Conservation (phyloP, 305 asterid genomes). For the Fraxinus floribunda region DNA sequence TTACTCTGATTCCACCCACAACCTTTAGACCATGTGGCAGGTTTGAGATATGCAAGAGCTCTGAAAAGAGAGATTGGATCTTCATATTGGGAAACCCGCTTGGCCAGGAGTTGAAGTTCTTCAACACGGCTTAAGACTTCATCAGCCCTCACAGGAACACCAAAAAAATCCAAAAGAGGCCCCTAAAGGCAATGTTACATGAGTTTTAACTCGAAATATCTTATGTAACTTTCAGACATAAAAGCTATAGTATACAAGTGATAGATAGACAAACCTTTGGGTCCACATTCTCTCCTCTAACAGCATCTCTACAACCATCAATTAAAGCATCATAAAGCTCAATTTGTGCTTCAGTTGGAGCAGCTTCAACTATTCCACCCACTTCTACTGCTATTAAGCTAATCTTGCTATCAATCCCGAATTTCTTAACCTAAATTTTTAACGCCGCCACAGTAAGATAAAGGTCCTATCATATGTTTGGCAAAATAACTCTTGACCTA, state of each 20-base stretch:
- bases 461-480: neutral
- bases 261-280: slow-evolving; percentile 59
- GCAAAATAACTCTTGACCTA: neutral
- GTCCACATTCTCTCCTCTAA: slow-evolving; percentile 65
- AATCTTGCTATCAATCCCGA: slow-evolving; percentile 90
- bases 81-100: slow-evolving; percentile 79
- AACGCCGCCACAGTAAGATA: slow-evolving; percentile 21
- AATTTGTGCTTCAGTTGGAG: slow-evolving; percentile 87
- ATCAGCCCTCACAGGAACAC: slow-evolving; percentile 96
- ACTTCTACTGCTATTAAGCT: slow-evolving; percentile 84
- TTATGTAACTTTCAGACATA: slow-evolving; percentile 12
- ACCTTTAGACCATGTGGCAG: slow-evolving; percentile 98
- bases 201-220: slow-evolving; percentile 31
- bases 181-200: slow-evolving; percentile 49
- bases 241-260: slow-evolving; percentile 3
- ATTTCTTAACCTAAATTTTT: slow-evolving; percentile 77
- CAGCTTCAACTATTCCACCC: slow-evolving; percentile 92
- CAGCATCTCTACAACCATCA: slow-evolving; percentile 94
- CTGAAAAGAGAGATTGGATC: slow-evolving; percentile 90
- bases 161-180: slow-evolving; percentile 94
- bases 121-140: slow-evolving; percentile 87
- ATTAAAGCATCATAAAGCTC: slow-evolving; percentile 90
- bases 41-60: slow-evolving; percentile 80
- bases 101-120: slow-evolving; percentile 93
- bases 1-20: slow-evolving; percentile 99